phyloP scores from a whole-genome alignment of 1,139 yeast species.

The Arxiozyma bovina region DNA sequence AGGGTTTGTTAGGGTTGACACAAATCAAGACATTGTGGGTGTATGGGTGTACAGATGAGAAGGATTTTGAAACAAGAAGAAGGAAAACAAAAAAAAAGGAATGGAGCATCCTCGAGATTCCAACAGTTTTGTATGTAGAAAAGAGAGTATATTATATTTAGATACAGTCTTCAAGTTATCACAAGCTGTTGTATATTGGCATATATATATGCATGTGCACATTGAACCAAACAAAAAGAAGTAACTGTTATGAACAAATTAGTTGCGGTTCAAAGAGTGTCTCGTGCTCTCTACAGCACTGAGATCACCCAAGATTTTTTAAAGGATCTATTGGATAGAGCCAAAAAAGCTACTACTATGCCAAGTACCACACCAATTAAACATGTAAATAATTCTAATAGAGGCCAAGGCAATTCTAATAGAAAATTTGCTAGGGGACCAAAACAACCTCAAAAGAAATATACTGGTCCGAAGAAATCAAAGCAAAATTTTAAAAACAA shows the following conservation, averaged over 20 bases:
- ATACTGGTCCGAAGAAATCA: background rate
- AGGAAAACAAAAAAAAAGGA: no score
- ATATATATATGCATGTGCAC: background rate
- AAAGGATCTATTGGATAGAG: slow-evolving; percentile 17
- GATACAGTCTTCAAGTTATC: no score
- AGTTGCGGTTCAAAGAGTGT: slow-evolving; percentile 1
- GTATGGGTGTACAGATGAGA: no score
- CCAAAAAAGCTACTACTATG: slow-evolving; percentile 18
- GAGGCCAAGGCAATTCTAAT: background rate
- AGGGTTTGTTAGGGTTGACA: no score
- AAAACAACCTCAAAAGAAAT: background rate
- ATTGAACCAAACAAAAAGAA: background rate
- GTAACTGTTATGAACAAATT: background rate
- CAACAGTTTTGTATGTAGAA: no score
- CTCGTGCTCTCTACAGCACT: slow-evolving; percentile 13
- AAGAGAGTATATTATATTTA: no score
- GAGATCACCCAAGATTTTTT: slow-evolving; percentile 22
- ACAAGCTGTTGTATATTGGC: no score
- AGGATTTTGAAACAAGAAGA: no score
- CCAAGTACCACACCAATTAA: slow-evolving; percentile 1
- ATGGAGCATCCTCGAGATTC: no score
- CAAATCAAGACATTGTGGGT: no score
- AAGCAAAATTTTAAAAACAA: background rate
- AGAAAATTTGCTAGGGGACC: background rate
- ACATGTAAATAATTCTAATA: background rate